Evolutionary conservation across 345 rosid genomes (phyloP).

Genomic region (Capsella bursapastoris): DNA sequence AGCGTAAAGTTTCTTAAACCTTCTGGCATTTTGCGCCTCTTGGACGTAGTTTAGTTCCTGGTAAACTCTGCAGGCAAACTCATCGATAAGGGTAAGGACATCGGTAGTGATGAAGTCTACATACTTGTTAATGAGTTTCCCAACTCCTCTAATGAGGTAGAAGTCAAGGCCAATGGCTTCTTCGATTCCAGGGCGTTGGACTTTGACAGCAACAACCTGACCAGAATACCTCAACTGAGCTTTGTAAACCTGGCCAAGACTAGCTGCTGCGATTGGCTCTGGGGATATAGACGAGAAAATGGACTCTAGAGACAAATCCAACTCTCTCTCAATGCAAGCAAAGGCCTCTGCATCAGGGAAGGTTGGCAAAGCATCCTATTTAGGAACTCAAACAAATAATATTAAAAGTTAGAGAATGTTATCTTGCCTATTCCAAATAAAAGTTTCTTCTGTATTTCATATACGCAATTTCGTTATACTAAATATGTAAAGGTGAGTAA

Average conservation of each 20-base stretch:
- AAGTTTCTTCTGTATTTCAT: background rate
- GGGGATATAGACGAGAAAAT: slow-evolving; percentile 74
- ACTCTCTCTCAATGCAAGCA: slow-evolving; percentile 84
- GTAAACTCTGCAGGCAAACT: slow-evolving; percentile 89
- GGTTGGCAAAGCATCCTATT: slow-evolving; percentile 94
- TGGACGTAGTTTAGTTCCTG: slow-evolving; percentile 97
- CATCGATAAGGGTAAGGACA: slow-evolving; percentile 83
- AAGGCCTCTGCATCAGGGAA: slow-evolving; percentile 96
- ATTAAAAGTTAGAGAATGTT: slow-evolving; percentile 27
- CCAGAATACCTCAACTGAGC: slow-evolving; percentile 81
- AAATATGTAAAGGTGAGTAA: background rate
- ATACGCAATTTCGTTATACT: too few relatives aligned
- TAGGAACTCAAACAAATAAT: slow-evolving; percentile 27
- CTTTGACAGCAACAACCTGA: slow-evolving; percentile 89
- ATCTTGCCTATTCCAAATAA: background rate
- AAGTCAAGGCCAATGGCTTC: slow-evolving; percentile 93
- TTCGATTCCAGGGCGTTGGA: slow-evolving; percentile 91
- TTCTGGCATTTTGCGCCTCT: slow-evolving; percentile 96
- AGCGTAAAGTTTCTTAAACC: slow-evolving; percentile 91
- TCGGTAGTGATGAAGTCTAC: slow-evolving; percentile 79
- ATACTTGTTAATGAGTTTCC: slow-evolving; percentile 72
- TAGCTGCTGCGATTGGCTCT: slow-evolving; percentile 94
- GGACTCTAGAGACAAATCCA: slow-evolving; percentile 72
- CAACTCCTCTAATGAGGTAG: slow-evolving; percentile 83
- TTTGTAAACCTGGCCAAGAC: slow-evolving; percentile 97